A percentile compares a stretch with the other conserved stretches of the same genome.
phyloP scores from a whole-genome alignment of 345 rosid genomes.

The Dipteronia sinensis region DNA sequence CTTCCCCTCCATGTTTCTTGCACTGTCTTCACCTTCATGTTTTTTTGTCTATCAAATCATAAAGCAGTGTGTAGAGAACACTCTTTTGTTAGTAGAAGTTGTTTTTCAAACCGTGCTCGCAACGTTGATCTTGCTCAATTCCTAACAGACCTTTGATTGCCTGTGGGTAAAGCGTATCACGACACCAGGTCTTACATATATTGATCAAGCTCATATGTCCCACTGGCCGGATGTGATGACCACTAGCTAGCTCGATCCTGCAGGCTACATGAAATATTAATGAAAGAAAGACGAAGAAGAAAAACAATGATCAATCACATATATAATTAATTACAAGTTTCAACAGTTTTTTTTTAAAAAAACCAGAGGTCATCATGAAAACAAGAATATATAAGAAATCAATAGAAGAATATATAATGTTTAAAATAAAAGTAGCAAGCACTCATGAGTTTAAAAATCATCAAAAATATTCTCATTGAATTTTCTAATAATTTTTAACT shows the following conservation, averaged over 20 bases:
- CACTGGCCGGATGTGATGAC: background rate
- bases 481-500: no score
- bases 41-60: no score
- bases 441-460: background rate
- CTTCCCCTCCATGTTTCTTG: no score
- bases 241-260: background rate
- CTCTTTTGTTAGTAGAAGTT: no score
- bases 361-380: background rate
- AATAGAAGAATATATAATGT: background rate
- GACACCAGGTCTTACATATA: background rate
- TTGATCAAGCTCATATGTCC: conserved; percentile 2
- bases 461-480: no score
- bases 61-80: no score
- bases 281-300: conserved; percentile 5
- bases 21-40: no score
- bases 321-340: background rate
- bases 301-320: background rate
- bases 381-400: background rate
- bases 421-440: background rate
- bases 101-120: no score
- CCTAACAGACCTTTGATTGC: no score
- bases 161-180: no score
- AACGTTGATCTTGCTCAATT: no score
- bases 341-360: background rate
- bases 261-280: background rate